A percentile compares a stretch with the other conserved stretches of the same genome.
phyloP scores from a whole-genome alignment of 805 yeast genomes.

The Danielozyma ontarioensis region DNA sequence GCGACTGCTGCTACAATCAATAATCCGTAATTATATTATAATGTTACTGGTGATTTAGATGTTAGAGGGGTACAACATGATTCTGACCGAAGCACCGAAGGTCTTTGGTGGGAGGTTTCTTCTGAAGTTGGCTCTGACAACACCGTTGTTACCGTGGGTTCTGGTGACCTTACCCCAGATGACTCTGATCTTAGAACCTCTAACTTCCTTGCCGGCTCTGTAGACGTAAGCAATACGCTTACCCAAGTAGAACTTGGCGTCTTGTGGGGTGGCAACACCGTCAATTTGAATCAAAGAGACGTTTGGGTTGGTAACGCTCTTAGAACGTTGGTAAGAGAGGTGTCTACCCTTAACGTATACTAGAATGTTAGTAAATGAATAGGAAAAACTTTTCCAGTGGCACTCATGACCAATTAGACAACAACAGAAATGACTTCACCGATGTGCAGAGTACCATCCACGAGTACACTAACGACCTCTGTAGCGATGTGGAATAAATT shows the following conservation, averaged over 20 bases:
- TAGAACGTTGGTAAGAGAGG: constrained; percentile 99
- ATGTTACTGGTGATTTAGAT: constrained; percentile 78
- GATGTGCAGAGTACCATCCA: neutral
- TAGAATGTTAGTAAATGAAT: constrained; percentile 37
- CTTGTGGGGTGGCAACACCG: constrained; percentile 88
- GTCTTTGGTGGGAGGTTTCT: constrained; percentile 99
- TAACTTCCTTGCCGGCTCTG: constrained; percentile 96
- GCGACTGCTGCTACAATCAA: too few relatives aligned
- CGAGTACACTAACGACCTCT: neutral
- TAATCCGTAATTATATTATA: too few relatives aligned
- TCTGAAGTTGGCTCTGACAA: constrained; percentile 98
- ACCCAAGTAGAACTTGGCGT: constrained; percentile 98
- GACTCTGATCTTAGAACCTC: constrained; percentile 99
- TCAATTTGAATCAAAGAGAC: constrained; percentile 95
- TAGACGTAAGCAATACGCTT: constrained; percentile 99
- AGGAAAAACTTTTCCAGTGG: neutral
- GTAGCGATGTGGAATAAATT: neutral
- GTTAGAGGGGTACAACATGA: constrained; percentile 99
- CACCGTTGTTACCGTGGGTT: constrained; percentile 98
- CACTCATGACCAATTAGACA: neutral
- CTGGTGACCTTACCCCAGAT: constrained; percentile 99
- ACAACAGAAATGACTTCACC: neutral
- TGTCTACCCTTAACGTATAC: constrained; percentile 99
- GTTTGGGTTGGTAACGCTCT: constrained; percentile 97
- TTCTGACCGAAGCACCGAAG: constrained; percentile 99